Conservation (phyloP, 805 yeast species). For the Metschnikowia drakensbergensis region DNA sequence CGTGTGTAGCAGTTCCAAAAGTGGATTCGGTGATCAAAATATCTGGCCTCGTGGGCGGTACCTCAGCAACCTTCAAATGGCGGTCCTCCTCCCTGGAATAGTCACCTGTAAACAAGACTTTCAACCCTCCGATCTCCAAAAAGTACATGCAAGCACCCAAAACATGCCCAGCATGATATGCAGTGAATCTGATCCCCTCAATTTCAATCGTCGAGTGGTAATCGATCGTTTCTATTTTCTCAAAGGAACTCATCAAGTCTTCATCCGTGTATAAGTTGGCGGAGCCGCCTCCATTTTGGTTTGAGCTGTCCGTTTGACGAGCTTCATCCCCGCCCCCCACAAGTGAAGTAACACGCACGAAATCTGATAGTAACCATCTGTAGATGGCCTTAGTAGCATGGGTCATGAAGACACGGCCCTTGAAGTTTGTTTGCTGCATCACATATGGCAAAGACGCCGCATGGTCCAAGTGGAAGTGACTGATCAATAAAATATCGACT, state of each 20-base stretch:
- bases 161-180: constrained; percentile 99
- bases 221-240: constrained; percentile 87
- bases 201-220: constrained; percentile 94
- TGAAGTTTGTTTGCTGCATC: constrained; percentile 93
- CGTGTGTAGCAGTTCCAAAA: constrained; percentile 96
- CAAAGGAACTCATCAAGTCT: constrained; percentile 83
- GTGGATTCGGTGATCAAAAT: constrained; percentile 91
- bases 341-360: constrained; percentile 79
- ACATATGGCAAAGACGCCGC: constrained; percentile 98
- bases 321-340: constrained; percentile 41
- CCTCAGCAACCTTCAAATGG: constrained; percentile 91
- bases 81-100: constrained; percentile 94
- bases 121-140: constrained; percentile 89
- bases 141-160: constrained; percentile 98
- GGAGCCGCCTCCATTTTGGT: constrained; percentile 20
- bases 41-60: constrained; percentile 85
- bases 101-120: constrained; percentile 90
- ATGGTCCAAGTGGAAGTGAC: constrained; percentile 96
- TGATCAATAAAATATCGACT: constrained; percentile 80
- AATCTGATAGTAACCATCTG: constrained; percentile 91
- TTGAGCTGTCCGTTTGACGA: constrained; percentile 13
- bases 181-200: constrained; percentile 92
- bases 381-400: constrained; percentile 98
- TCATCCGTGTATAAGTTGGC: constrained; percentile 79
- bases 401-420: constrained; percentile 97